Evolutionary conservation across 2,329 filamentous ascomycete species (phyloP), one percentile per base, ranked within the genome.

Genomic region (Aspergillus pseudoterreus): DNA sequence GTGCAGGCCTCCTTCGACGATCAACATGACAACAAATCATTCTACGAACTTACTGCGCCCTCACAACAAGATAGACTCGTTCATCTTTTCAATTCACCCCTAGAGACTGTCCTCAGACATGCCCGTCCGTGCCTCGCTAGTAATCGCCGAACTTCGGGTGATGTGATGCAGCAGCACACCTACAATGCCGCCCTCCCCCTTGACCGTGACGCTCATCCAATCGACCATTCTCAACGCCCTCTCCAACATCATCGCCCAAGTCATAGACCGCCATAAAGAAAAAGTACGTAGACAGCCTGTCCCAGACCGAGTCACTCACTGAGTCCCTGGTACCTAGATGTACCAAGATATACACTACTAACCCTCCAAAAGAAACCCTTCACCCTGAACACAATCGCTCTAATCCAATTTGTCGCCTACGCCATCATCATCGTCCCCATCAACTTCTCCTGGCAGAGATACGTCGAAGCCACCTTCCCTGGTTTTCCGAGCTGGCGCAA

Each of bases 361-460:
- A 38, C 35, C 35, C 35, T 17, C 14, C 22, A 22, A 38, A 41
- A 57, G 85, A 75, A 71, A 47, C 71, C 82, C 10, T 79, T 88
- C 47, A 69, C 75, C 21, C 75, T 95, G 60, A 82, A 91, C 70
- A 79, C 80, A 71, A 72, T 80, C 4, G 83, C 87, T 4, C 78
- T 95, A 41, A 73, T 91, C 59, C 88, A 91, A 66, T 96, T 95
- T 71, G 73, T 88, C 47, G 64, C 90, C 48, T 95, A 86, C 75
- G 82, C 85, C 57, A 65, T 88, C 32, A 66, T 95, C 53, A 86
- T 80, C 69, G 87, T 85, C 38, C 90, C 91, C 2, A 88, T 88
- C 42, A 96, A 96, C 72, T 89, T 90, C 65, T 67, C 89, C 62
- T 96, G 90, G 91, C 91, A 95, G 77, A 80, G 83, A 38, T 88